A percentile compares a stretch with the other conserved stretches of the same genome.
phyloP scores from a whole-genome alignment of 164 flowering plant genomes.

The Stephania japonica region DNA sequence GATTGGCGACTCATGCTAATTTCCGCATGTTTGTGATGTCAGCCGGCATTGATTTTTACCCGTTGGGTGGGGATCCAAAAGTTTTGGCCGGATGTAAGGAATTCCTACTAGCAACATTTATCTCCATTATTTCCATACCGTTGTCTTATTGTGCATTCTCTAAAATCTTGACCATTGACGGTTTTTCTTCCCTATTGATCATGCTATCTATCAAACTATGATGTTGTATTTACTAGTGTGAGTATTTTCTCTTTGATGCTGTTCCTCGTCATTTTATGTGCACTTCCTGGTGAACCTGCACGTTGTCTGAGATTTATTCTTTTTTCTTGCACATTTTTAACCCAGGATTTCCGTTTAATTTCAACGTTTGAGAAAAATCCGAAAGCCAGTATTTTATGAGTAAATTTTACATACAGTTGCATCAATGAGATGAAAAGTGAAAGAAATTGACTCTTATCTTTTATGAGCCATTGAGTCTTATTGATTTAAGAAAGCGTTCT shows the following conservation, averaged over 20 bases:
- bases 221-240: background rate
- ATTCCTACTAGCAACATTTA: constrained; percentile 10
- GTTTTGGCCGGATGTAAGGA: constrained; percentile 96
- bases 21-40: constrained; percentile 70
- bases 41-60: constrained; percentile 82
- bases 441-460: too few species aligned
- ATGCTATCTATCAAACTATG: background rate
- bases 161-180: background rate
- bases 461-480: too few species aligned
- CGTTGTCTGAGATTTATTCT: background rate
- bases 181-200: background rate
- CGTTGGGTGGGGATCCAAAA: constrained; percentile 93
- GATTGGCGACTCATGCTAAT: constrained; percentile 89
- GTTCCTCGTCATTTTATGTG: background rate
- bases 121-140: constrained; percentile 4
- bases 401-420: background rate
- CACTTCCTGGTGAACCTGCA: background rate
- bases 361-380: too few species aligned
- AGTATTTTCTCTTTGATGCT: background rate
- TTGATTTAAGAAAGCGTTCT: too few species aligned
- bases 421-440: background rate
- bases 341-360: background rate
- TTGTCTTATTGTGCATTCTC: background rate
- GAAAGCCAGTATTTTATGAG: background rate
- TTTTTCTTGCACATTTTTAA: background rate